These are phyloP conservation scores for Plenodomus biglobosus DNA, from an alignment of 2,329 filamentous ascomycete species.

Conservation along the genomic window DNA sequence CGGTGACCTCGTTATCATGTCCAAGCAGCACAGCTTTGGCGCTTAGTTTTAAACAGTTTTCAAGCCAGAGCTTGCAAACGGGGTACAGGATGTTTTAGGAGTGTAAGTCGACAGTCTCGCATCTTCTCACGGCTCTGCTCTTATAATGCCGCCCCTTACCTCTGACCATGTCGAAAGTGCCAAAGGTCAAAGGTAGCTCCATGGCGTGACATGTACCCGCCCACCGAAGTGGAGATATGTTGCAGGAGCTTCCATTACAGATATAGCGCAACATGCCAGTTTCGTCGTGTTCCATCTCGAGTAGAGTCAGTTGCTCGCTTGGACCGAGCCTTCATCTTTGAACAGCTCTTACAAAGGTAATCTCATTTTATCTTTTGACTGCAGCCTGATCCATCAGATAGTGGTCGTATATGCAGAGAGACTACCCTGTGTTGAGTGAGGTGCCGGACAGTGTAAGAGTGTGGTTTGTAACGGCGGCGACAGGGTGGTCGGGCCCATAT, in stretches of 20 bases:
- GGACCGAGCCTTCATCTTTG: no score
- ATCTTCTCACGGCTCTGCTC: slow-evolving; percentile 37
- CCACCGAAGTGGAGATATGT: slow-evolving; percentile 40
- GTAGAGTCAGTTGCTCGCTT: no score
- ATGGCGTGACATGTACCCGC: slow-evolving; percentile 42
- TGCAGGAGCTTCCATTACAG: slow-evolving; percentile 44
- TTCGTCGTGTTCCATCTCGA: no score
- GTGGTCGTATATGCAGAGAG: no score
- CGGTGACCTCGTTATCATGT: slow-evolving; percentile 14
- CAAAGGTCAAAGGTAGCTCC: slow-evolving; percentile 43
- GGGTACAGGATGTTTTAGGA: slow-evolving; percentile 36
- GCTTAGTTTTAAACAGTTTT: slow-evolving; percentile 30
- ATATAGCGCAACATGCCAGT: no score
- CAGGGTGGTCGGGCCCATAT: slow-evolving; percentile 26
- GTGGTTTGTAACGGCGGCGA: slow-evolving; percentile 21
- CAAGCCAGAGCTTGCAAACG: slow-evolving; percentile 35
- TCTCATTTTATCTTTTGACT: no score
- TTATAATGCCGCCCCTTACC: slow-evolving; percentile 34
- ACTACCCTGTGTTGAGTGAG: slow-evolving; percentile 31
- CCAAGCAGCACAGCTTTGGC: slow-evolving; percentile 30
- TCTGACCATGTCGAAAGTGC: slow-evolving; percentile 33
- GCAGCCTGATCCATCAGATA: no score
- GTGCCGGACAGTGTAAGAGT: slow-evolving; percentile 36
- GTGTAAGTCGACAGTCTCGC: slow-evolving; percentile 44
- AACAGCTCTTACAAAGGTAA: no score